phyloP scores from a whole-genome alignment of 2,329 filamentous ascomycete genomes.

The Fusarium xyrophilum region DNA sequence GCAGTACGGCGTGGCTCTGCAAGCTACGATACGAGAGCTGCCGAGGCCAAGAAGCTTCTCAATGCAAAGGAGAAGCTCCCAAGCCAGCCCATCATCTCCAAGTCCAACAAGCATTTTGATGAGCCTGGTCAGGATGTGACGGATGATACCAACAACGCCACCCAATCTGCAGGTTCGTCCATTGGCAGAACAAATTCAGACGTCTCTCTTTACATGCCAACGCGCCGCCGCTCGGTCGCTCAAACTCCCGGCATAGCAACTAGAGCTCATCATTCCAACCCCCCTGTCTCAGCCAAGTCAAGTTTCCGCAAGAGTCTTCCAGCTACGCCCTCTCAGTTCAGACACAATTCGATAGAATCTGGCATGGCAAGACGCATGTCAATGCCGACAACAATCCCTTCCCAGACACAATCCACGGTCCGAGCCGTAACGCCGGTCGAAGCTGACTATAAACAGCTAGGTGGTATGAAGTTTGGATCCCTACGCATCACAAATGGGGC shows the following conservation, averaged over 20 bases:
- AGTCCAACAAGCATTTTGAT: slow-evolving; percentile 19
- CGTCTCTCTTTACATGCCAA: slow-evolving; percentile 55
- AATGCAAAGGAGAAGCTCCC: slow-evolving; percentile 21
- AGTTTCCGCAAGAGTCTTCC: slow-evolving; percentile 51
- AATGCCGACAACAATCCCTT: slow-evolving; percentile 41
- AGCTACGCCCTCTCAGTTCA: slow-evolving; percentile 48
- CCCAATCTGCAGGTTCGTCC: slow-evolving; percentile 26
- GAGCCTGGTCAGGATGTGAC: slow-evolving; percentile 31
- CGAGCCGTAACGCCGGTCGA: slow-evolving; percentile 55
- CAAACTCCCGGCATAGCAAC: slow-evolving; percentile 60
- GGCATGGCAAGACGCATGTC: slow-evolving; percentile 45
- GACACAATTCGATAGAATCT: slow-evolving; percentile 51
- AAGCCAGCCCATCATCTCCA: slow-evolving; percentile 22
- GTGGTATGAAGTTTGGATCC: slow-evolving; percentile 68
- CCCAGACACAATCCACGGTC: slow-evolving; percentile 27
- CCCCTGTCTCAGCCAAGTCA: slow-evolving; percentile 39
- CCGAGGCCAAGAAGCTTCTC: slow-evolving; percentile 27
- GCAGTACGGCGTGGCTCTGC: slow-evolving; percentile 19
- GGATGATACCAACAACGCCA: slow-evolving; percentile 32
- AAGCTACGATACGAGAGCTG: slow-evolving; percentile 30
- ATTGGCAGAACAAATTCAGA: slow-evolving; percentile 53
- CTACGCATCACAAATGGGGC: slow-evolving; percentile 68
- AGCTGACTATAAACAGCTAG: slow-evolving; percentile 64
- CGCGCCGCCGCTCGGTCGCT: slow-evolving; percentile 56
- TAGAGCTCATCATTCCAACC: slow-evolving; percentile 42